These are phyloP conservation scores for Mycena capillaripes DNA, from an alignment of 768 basidiomycete species.

Conservation along the genomic window DNA sequence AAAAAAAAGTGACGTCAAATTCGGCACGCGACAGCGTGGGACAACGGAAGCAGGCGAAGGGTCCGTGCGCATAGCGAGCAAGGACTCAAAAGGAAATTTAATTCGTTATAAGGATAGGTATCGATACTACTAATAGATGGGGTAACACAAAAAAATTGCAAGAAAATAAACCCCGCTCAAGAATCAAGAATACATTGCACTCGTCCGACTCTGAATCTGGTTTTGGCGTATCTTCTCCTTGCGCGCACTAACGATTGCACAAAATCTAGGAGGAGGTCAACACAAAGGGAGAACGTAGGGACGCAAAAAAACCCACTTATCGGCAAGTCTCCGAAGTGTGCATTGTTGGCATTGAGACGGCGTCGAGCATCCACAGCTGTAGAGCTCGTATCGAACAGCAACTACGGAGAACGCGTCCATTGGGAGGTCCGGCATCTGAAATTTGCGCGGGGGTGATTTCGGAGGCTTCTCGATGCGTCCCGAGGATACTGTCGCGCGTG, in stretches of 20 bases:
- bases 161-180: background rate
- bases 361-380: slow-evolving; percentile 23
- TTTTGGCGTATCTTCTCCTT: slow-evolving; percentile 20
- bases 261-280: slow-evolving; percentile 18
- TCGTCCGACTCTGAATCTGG: background rate
- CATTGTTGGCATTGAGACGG: slow-evolving; percentile 21
- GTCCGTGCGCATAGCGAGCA: background rate
- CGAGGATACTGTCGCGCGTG: background rate
- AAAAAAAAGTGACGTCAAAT: slow-evolving; percentile 4
- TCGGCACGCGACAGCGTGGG: slow-evolving; percentile 15
- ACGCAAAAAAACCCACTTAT: slow-evolving; percentile 17
- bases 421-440: background rate
- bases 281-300: too few species aligned
- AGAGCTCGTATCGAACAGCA: background rate
- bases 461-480: slow-evolving; percentile 31
- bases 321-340: slow-evolving; percentile 19
- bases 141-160: background rate
- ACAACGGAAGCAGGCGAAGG: background rate
- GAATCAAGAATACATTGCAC: slow-evolving; percentile 2
- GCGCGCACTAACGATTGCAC: slow-evolving; percentile 27
- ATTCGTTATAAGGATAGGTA: background rate
- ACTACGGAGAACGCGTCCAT: background rate
- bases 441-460: slow-evolving; percentile 4
- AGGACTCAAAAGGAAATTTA: background rate
- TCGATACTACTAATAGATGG: background rate